Conservation (phyloP, 306 rosid genomes). For the Quercus glauca region DNA sequence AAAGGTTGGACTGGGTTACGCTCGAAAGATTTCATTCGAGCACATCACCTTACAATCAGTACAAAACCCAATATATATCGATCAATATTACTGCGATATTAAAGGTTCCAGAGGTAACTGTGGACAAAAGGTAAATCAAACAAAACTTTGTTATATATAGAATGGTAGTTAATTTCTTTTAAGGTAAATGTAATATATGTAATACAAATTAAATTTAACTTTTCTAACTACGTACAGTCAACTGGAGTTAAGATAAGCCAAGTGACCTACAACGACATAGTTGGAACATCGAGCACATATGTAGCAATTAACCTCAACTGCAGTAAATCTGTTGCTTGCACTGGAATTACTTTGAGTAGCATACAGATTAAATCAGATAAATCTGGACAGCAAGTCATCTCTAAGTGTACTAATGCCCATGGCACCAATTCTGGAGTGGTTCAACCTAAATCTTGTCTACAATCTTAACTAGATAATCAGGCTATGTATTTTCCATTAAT, state of each 20-base stretch:
- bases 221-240: background rate
- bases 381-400: constrained; percentile 2
- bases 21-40: constrained; percentile 20
- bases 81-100: constrained; percentile 29
- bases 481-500: too few species aligned
- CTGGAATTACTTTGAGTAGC: constrained; percentile 18
- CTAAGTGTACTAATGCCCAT: constrained; percentile 31
- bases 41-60: constrained; percentile 18
- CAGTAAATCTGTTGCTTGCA: constrained; percentile 30
- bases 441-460: constrained; percentile 30
- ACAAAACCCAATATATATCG: constrained; percentile 34
- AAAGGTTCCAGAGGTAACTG: constrained; percentile 10
- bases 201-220: too few species aligned
- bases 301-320: constrained; percentile 35
- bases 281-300: constrained; percentile 27
- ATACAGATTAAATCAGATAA: constrained; percentile 14
- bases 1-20: constrained; percentile 27
- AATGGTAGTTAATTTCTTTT: too few species aligned
- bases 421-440: constrained; percentile 28
- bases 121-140: constrained; percentile 20
- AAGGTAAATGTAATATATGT: too few species aligned
- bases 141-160: background rate
- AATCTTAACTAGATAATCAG: background rate
- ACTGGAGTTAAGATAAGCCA: constrained; percentile 32
- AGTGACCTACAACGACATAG: constrained; percentile 22